A percentile compares a stretch with the other conserved stretches of the same genome.
Evolutionary conservation across 305 asterid genomes (phyloP).

Genomic region (Ajuga reptans): DNA sequence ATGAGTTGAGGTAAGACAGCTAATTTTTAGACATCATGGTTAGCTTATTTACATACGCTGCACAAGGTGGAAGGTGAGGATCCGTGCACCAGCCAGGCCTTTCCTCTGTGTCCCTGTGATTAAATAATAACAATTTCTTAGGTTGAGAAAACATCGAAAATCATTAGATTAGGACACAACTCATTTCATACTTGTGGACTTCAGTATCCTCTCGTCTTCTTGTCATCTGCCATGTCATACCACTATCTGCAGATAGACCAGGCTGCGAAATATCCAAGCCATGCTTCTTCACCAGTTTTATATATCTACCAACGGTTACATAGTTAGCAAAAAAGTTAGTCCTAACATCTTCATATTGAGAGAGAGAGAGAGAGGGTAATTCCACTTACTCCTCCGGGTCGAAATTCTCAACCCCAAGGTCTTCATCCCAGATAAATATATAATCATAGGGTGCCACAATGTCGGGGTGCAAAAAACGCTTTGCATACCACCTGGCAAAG

Average conservation of each 20-base stretch:
- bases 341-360: neutral
- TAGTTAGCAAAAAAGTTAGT: slow-evolving; percentile 12
- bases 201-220: slow-evolving; percentile 58
- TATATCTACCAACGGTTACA: slow-evolving; percentile 38
- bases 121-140: slow-evolving; percentile 11
- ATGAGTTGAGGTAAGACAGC: neutral
- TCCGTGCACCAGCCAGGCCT: slow-evolving; percentile 81
- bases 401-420: slow-evolving; percentile 72
- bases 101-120: slow-evolving; percentile 66
- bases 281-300: slow-evolving; percentile 68
- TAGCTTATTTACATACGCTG: slow-evolving; percentile 54
- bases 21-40: neutral
- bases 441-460: slow-evolving; percentile 76
- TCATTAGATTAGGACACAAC: slow-evolving; percentile 2
- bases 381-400: slow-evolving; percentile 68
- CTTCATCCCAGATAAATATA: slow-evolving; percentile 90
- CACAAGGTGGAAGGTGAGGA: slow-evolving; percentile 92
- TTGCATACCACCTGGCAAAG: slow-evolving; percentile 79
- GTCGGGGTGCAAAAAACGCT: slow-evolving; percentile 86
- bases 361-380: neutral
- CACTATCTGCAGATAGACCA: slow-evolving; percentile 70
- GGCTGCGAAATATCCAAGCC: slow-evolving; percentile 85
- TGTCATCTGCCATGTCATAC: slow-evolving; percentile 87
- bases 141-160: neutral
- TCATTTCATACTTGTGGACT: slow-evolving; percentile 71